Conservation (phyloP, 345 rosid genomes). For the Linum tenue region DNA sequence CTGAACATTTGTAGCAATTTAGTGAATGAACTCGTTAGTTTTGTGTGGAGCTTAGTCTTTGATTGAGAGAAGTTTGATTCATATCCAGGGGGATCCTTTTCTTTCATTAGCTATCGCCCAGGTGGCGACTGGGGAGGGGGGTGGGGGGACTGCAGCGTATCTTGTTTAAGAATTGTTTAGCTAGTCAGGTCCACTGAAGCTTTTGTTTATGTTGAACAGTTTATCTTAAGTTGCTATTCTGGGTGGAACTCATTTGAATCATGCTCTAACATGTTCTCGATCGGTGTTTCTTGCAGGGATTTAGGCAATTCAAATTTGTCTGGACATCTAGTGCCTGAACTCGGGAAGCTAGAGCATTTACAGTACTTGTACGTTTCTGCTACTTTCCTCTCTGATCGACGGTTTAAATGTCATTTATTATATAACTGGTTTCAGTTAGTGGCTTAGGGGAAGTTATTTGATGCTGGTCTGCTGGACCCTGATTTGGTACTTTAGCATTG, state of each 20-base stretch:
- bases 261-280: not conserved
- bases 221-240: too few species aligned
- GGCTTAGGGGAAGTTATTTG: not conserved
- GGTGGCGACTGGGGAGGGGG: too few species aligned
- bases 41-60: too few species aligned
- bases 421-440: not conserved
- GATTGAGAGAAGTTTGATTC: too few species aligned
- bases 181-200: not conserved
- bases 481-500: not conserved
- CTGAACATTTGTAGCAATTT: too few species aligned
- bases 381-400: not conserved
- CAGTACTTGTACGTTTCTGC: conserved; percentile 69
- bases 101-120: too few species aligned
- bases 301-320: conserved; percentile 83
- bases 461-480: not conserved
- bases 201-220: not conserved
- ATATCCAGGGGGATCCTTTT: too few species aligned
- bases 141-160: too few species aligned
- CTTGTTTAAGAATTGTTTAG: not conserved
- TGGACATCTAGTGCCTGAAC: conserved; percentile 81
- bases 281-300: conserved; percentile 47
- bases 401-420: not conserved
- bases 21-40: too few species aligned
- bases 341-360: conserved; percentile 80
- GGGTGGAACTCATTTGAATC: not conserved